A percentile compares a stretch with the other conserved stretches of the same genome.
Conservation (phyloP, 352 stramenopile species). For the Peronospora belbahrii region DNA sequence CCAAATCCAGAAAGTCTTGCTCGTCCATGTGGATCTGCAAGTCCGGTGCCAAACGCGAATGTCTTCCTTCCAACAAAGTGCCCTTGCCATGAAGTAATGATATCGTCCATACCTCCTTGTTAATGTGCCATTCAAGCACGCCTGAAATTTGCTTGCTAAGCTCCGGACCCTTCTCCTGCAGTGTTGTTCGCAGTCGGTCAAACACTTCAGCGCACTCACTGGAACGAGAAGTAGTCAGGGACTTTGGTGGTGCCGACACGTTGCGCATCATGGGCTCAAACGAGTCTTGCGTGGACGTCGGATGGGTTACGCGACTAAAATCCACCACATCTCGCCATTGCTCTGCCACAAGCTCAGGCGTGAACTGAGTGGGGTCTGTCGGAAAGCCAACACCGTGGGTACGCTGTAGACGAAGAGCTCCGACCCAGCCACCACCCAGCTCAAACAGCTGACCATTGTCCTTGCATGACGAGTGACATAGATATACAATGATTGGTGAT, state of each 20-base stretch:
- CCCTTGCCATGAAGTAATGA: slow-evolving; percentile 46
- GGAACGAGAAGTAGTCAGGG: slow-evolving; percentile 46
- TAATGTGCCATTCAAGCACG: slow-evolving; percentile 63
- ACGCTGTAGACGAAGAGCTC: slow-evolving; percentile 53
- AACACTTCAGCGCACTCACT: slow-evolving; percentile 55
- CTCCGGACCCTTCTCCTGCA: slow-evolving; percentile 32
- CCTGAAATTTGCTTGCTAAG: slow-evolving; percentile 55
- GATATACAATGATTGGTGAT: slow-evolving; percentile 54
- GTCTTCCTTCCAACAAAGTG: slow-evolving; percentile 37
- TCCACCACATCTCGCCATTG: slow-evolving; percentile 57
- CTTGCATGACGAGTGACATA: slow-evolving; percentile 48
- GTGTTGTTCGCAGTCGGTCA: slow-evolving; percentile 34
- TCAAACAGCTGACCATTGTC: slow-evolving; percentile 54
- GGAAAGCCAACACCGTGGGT: slow-evolving; percentile 66
- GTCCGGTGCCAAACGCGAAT: slow-evolving; percentile 40
- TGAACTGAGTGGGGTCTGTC: slow-evolving; percentile 46
- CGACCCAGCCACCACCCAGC: slow-evolving; percentile 58
- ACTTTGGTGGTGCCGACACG: slow-evolving; percentile 38
- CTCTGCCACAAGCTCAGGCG: slow-evolving; percentile 54
- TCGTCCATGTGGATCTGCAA: slow-evolving; percentile 61
- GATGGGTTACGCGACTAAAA: slow-evolving; percentile 61
- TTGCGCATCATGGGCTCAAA: slow-evolving; percentile 77
- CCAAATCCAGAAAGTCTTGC: slow-evolving; percentile 56
- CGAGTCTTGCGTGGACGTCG: slow-evolving; percentile 58
- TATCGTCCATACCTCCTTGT: slow-evolving; percentile 63